Evolutionary conservation across 2,329 filamentous ascomycete species (phyloP), one percentile per base, ranked within the genome.

Genomic region (Penicillium verrucosum): DNA sequence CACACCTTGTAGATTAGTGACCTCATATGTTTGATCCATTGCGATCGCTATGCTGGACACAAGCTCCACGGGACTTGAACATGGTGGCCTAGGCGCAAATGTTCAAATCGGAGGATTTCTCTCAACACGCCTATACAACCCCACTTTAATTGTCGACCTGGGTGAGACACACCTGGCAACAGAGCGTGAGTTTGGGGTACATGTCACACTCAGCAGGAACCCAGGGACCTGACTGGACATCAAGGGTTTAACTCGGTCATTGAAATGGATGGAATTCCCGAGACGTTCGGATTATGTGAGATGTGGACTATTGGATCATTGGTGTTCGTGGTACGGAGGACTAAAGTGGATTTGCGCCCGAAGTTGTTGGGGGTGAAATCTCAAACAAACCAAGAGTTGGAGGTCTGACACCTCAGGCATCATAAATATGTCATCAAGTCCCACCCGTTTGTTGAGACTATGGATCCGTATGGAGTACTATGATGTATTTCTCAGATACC

Each of bases 171-270:
- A 82, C 21, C 69, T 85, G 2, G 68, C 74, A 7, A 73, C 77
- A 4, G 81, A 82, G 0, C 76, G 73, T 57, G 65, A 70, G 10
- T 66, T 85, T 2, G 82, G 83, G 0, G 82, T 82, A 0, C 72
- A 77, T 50, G 70, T 77, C 25, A 74, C 73, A 70, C 74, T 0
- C 68, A 74, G 5, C 70, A 75, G 10, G 60, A 64, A 3, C 71
- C 83, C 2, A 73, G 73, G 61, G 68, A 67, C 0, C 59, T 82
- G 50, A 83, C 81, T 0, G 77, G 77, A n/a, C 78, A 77, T 1
- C 73, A 78, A 51, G 82, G 82, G 0, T 84, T 80, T 60, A 82
- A 86, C 56, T 74, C 80, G 0, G 82, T 85, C 1, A 82, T 85
- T 48, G 83, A 85, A 66, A 82, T 81, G 0, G 83, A 85, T 1